Evolutionary conservation across 805 yeast genomes (phyloP), one percentile per base, ranked within the genome.

Genomic region (Starmera amethionina): DNA sequence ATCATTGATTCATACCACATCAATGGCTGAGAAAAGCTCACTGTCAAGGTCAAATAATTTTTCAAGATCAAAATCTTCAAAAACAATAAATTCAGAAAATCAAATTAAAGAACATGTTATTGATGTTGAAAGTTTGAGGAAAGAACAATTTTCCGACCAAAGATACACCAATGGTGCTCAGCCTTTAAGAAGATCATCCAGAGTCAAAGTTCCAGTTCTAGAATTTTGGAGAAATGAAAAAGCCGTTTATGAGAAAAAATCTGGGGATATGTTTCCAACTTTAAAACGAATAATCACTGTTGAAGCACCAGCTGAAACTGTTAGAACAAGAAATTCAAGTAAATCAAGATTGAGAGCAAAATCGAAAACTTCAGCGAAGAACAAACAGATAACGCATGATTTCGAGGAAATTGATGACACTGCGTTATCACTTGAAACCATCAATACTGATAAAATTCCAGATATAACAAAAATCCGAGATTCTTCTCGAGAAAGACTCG

Each of bases 181-280:
- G 8, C 73, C 77, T 0, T 51, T 74, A 3, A 66, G 95, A 46
- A 64, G 84, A 46, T 82, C 95, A 0, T 66, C 70, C 29, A 68
- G 96, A 50, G 72, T 75, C 0, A 72, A 74, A 45, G 70, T 82
- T 7, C 73, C 79, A 4, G 90, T 95, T 0, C 62, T 87, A 46
- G 89, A 86, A 3, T 83, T 71, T 55, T 87, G 96, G 96, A 74
- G 83, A 55, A 84, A 83, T 52, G 96, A 87, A 59, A 67, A 77
- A 44, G 73, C 82, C 28, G 73, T 83, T 4, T 87, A 82, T 52
- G 64, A 68, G 34, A 62, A 65, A 37, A 52, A 47, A 14, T 45
- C 55, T 5, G 48, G 48, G n/a, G 59, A 59, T 15, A 66, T 73
- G 8, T 70, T 79, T 8, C 77, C 77, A 39, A 74, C 75, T 34